Base-by-base conservation (phyloP, 805 yeast genomes). In the Teunomyces gatunensis region DNA sequence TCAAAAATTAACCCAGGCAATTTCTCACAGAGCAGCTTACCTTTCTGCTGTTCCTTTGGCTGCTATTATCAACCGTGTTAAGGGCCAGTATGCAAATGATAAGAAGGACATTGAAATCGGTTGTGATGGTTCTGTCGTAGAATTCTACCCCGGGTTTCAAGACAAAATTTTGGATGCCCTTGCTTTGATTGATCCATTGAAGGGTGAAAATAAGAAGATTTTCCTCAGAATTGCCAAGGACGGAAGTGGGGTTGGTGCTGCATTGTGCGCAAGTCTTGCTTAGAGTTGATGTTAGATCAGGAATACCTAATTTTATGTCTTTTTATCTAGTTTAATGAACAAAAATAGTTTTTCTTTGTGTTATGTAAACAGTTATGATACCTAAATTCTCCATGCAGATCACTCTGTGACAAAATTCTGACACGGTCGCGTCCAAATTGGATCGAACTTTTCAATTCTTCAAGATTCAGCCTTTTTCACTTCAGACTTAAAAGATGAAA, bases 181-280 rank as follows among this genome's bases (percentile, higher is more conserved):
- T 52, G 74, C 83, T 0, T 61, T 79, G 52, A 79, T 88, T 37
- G 82, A 84, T 54, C 77, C 91, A 37, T 91, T 91, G 47, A 75
- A 85, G 39, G 85, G 87, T 41, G 82, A 85, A 50, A 89, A 83
- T 57, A 81, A 89, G 67, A 83, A 87, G 59, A 73, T 89, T 40
- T 85, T 83, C 56, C 71, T 92, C 51, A 83, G 83, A 53, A 84
- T 91, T 55, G 94, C 97, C 27, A 88, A 89, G 65, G 98, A 94
- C 61, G 98, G 98, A 41, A 85, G 96, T 48, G 96, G 97, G 50
- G 96, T 91, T 39, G 99, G 99, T 54, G 98, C 97, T 40, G 98
- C 98, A 2, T 74, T 92, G 51, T 89, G 97, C 72, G 97, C 97
- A 9, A 63, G 73, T 54, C 55, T 61, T 18, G 61, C 64, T 29